phyloP scores from a whole-genome alignment of 176 grass and related monocot genomes.

The Oryza rufipogon region DNA sequence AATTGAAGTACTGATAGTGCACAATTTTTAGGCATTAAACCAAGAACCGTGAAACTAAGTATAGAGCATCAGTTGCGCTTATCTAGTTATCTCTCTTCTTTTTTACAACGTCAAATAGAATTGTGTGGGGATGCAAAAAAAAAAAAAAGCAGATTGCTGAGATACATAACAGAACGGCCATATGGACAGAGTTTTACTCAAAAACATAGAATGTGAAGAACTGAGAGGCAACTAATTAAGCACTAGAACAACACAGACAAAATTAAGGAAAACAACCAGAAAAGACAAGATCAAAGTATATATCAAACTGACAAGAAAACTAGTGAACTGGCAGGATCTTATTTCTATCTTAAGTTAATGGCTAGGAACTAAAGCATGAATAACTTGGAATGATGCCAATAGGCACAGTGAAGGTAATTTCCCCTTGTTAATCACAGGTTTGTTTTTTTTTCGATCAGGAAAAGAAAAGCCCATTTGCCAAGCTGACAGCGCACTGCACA shows the following conservation, averaged over 20 bases:
- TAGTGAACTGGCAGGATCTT: not conserved
- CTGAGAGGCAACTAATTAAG: not conserved
- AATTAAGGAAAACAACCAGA: not conserved
- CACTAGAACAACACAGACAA: not conserved
- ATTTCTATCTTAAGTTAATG: not conserved
- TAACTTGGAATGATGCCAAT: not conserved
- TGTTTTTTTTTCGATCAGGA: not conserved
- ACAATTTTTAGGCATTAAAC: not conserved
- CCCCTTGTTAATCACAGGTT: not conserved
- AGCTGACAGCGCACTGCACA: not conserved
- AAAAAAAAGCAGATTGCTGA: not conserved
- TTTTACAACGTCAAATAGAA: not conserved
- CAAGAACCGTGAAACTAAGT: not conserved
- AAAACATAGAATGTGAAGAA: not conserved
- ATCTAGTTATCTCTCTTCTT: not conserved
- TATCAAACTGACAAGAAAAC: not conserved
- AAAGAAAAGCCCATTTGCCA: not conserved
- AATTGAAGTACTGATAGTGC: not conserved
- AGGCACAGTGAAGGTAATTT: not conserved
- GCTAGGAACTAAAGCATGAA: not conserved
- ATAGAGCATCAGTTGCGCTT: not conserved
- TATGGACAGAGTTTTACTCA: not conserved
- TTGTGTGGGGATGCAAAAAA: not conserved
- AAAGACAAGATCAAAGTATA: not conserved
- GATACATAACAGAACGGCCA: not conserved